phyloP scores from a whole-genome alignment of 1,284 basidiomycete species.

The Boletus semigastroideus region DNA sequence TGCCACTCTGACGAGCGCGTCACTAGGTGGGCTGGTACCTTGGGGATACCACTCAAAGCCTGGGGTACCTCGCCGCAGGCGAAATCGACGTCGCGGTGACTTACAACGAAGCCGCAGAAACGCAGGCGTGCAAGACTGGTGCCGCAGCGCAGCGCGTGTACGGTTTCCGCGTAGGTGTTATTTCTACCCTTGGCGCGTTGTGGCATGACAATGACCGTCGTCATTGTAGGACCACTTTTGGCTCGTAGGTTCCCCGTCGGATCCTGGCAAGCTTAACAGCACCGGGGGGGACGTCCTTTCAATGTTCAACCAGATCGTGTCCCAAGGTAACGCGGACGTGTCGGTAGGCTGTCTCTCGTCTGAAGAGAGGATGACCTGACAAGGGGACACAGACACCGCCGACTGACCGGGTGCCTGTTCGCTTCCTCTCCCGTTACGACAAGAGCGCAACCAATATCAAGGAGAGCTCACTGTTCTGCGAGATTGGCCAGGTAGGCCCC shows the following conservation, averaged over 20 bases:
- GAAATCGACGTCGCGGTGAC: constrained; percentile 48
- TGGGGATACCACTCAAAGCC: constrained; percentile 49
- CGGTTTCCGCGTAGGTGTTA: constrained; percentile 40
- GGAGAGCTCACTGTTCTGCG: constrained; percentile 46
- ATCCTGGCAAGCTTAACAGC: constrained; percentile 16
- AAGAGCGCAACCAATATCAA: constrained; percentile 59
- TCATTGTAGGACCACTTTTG: constrained; percentile 24
- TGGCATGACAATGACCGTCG: constrained; percentile 4
- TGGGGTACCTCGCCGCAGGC: constrained; percentile 38
- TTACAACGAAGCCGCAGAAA: constrained; percentile 50
- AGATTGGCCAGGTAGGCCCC: constrained; percentile 44
- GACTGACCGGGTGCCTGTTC: constrained; percentile 33
- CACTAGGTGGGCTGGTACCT: constrained; percentile 49
- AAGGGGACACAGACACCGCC: constrained; percentile 16
- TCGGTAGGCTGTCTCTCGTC: constrained; percentile 8
- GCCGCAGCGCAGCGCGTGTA: constrained; percentile 36
- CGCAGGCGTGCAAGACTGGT: constrained; percentile 30
- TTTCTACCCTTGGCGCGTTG: constrained; percentile 36
- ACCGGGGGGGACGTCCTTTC: constrained; percentile 7
- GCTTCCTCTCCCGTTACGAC: constrained; percentile 53
- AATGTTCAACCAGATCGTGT: constrained; percentile 25
- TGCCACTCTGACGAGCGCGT: background rate
- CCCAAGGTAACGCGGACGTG: constrained; percentile 24
- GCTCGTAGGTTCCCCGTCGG: constrained; percentile 19
- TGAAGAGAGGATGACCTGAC: background rate